Base-by-base conservation (phyloP, 176 grass and related monocot species). In the Cymbopogon citratus region DNA sequence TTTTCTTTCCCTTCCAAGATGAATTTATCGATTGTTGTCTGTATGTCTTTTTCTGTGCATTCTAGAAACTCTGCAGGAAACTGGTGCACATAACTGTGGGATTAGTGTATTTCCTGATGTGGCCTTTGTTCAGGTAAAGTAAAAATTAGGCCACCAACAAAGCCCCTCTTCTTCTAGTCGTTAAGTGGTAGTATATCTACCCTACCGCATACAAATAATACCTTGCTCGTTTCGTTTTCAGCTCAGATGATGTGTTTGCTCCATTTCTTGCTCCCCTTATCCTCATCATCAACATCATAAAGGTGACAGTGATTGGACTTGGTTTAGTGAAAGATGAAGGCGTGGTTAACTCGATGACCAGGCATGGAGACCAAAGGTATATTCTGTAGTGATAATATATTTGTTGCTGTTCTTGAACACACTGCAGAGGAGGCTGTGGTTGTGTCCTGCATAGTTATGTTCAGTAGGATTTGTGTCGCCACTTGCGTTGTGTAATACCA, bases 1-100 rank as follows among this genome's bases (percentile, higher is more conserved):
- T 9, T 54, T n/a, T 51, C 1, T 51, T 54, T 1, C 51, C 51
- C 51, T 54, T 54, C 12, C 34, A 63, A 63, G 13, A 15, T 29
- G 12, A 39, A 5, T 38, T 52, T 78, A 73, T 11, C 70, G 45
- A 64, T n/a, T 82, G n/a, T 69, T 26, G 6, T 18, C 43, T 45
- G 41, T 64, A 7, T 18, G 15, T 54, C 19, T 56, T n/a, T 57
- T 36, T 64, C 43, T 34, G n/a, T 83, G 49, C 29, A 57, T 60
- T 83, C 76, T n/a, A 97, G 95, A 94, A 89, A 91, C 65, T 97
- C 12, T 80, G 80, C 80, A 89, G 95, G 70, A 97, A 97, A 36
- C 59, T 94, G 64, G 92, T 97, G 41, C 95, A 97, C 73, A 86
- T 92, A 63, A 92, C 81, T 57, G 66, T 79, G 71, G 95, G 92